phyloP scores from a whole-genome alignment of 2,329 filamentous ascomycete genomes.

The Diplocarpon rosae region DNA sequence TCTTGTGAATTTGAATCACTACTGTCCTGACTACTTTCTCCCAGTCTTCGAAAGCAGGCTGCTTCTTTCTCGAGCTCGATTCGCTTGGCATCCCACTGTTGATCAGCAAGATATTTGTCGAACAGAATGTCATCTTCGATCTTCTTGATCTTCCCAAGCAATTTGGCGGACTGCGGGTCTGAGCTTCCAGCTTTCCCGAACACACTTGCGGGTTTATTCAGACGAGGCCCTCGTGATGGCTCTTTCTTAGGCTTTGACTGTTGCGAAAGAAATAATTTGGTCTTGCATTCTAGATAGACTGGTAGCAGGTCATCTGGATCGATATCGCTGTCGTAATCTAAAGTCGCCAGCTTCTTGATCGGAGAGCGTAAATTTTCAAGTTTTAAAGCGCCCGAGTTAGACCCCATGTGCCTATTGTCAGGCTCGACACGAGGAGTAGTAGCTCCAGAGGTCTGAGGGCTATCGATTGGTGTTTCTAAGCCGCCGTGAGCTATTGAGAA shows the following conservation, averaged over 20 bases:
- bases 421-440: slow-evolving; percentile 24
- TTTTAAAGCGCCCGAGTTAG: slow-evolving; percentile 7
- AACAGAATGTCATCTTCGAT: slow-evolving; percentile 73
- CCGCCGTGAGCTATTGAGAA: neutral
- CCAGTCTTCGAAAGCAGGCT: slow-evolving; percentile 36
- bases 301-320: slow-evolving; percentile 67
- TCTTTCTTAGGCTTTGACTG: slow-evolving; percentile 37
- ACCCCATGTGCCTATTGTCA: slow-evolving; percentile 23
- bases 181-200: slow-evolving; percentile 8
- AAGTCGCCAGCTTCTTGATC: slow-evolving; percentile 16
- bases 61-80: slow-evolving; percentile 52
- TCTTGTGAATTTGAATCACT: slow-evolving; percentile 19
- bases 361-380: slow-evolving; percentile 13
- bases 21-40: slow-evolving; percentile 13
- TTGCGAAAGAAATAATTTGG: slow-evolving; percentile 52
- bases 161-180: slow-evolving; percentile 42
- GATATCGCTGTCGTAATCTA: slow-evolving; percentile 56
- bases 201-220: slow-evolving; percentile 9
- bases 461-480: slow-evolving; percentile 25
- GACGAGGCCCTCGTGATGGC: slow-evolving; percentile 8
- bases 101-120: slow-evolving; percentile 53
- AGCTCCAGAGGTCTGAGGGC: slow-evolving; percentile 25
- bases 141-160: slow-evolving; percentile 62
- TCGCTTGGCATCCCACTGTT: slow-evolving; percentile 50
- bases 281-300: slow-evolving; percentile 65